These are phyloP conservation scores for Candida quercuum DNA, from an alignment of 805 yeast genomes.

Conservation along the genomic window DNA sequence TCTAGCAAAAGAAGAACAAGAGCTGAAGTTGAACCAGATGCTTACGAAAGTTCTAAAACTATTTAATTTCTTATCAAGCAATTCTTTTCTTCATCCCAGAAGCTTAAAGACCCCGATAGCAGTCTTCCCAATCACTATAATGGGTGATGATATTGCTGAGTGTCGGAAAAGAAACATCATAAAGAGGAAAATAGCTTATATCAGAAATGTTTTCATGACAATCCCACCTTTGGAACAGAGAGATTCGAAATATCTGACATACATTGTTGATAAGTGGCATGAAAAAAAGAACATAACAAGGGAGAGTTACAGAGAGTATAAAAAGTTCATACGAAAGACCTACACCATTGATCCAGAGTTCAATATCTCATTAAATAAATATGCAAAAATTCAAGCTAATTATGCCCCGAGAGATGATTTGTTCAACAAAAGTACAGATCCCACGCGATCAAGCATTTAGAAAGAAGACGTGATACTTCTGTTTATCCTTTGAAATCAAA, in stretches of 20 bases:
- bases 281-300: background rate
- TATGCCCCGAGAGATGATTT: no score
- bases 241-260: conserved; percentile 13
- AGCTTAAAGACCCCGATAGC: conserved; percentile 13
- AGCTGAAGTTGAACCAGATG: conserved; percentile 11
- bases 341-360: conserved; percentile 16
- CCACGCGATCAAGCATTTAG: no score
- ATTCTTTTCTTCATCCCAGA: conserved; percentile 12
- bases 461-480: conserved; percentile 13
- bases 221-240: conserved; percentile 19
- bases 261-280: conserved; percentile 10
- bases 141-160: conserved; percentile 19
- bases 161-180: conserved; percentile 16
- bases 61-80: conserved; percentile 11
- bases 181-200: conserved; percentile 16
- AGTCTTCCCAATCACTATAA: conserved; percentile 12
- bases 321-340: conserved; percentile 18
- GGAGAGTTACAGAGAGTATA: conserved; percentile 13
- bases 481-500: conserved; percentile 31
- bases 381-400: background rate
- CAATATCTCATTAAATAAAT: conserved; percentile 6
- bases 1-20: conserved; percentile 1
- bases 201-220: conserved; percentile 9
- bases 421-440: no score
- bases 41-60: conserved; percentile 16